Conservation (phyloP, 345 rosid genomes). For the Arabidopsis suecica region DNA sequence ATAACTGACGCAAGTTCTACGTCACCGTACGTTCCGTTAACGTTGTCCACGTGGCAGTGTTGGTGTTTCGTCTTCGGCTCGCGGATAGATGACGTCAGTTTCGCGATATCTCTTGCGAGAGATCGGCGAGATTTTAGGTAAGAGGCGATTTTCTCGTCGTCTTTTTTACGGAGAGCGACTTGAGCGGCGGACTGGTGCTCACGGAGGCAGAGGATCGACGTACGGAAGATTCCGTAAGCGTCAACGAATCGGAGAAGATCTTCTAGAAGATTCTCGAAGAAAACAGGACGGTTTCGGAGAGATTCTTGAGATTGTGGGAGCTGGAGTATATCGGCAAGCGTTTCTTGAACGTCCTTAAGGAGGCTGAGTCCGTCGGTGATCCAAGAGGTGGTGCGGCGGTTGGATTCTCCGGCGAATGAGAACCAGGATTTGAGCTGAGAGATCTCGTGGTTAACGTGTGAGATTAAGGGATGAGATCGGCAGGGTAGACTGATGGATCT, state of each 20-base stretch:
- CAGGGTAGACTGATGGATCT: constrained; percentile 48
- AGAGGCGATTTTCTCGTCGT: constrained; percentile 31
- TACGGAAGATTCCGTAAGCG: constrained; percentile 50
- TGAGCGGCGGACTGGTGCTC: constrained; percentile 49
- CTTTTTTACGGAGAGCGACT: constrained; percentile 41
- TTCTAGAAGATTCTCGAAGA: constrained; percentile 49
- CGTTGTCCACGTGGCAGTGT: constrained; percentile 15
- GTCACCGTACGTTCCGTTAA: constrained; percentile 34
- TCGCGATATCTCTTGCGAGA: constrained; percentile 38
- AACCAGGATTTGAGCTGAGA: constrained; percentile 51
- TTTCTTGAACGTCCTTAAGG: constrained; percentile 47
- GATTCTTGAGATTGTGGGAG: constrained; percentile 49
- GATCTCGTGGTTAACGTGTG: constrained; percentile 49
- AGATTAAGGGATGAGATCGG: constrained; percentile 45
- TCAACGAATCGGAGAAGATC: constrained; percentile 47
- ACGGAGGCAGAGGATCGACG: constrained; percentile 40
- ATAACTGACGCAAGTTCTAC: constrained; percentile 46
- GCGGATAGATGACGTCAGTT: constrained; percentile 37
- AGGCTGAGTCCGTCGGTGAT: constrained; percentile 44
- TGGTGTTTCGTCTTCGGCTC: constrained; percentile 35
- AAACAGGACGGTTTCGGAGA: constrained; percentile 39
- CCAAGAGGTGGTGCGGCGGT: constrained; percentile 44
- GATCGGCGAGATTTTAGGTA: constrained; percentile 43
- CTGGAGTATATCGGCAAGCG: constrained; percentile 43
- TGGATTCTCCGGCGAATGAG: constrained; percentile 23